Evolutionary conservation across 805 yeast genomes (phyloP).

Genomic region (Suhomyces sp.): DNA sequence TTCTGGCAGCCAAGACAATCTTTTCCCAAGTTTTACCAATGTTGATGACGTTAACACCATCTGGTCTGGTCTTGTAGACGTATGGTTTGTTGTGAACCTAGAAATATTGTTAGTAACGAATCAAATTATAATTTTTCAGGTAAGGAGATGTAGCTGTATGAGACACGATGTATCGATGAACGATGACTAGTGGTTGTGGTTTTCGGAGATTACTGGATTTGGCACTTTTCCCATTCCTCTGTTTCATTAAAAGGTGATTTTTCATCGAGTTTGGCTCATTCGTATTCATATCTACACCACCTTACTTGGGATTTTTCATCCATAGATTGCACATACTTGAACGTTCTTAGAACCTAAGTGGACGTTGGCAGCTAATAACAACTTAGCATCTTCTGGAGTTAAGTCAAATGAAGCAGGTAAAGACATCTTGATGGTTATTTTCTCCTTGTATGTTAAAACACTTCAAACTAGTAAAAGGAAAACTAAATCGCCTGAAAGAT

Average conservation of each 20-base stretch:
- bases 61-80: slow-evolving; percentile 98
- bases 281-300: not conserved
- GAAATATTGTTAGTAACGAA: slow-evolving; percentile 8
- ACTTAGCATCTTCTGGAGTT: slow-evolving; percentile 98
- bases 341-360: slow-evolving; percentile 99
- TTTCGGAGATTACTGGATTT: not conserved
- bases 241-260: not conserved
- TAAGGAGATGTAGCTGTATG: not conserved
- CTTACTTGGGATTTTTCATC: slow-evolving; percentile 1
- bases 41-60: slow-evolving; percentile 98
- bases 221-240: too few relatives aligned
- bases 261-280: not conserved
- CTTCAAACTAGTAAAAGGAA: slow-evolving; percentile 5
- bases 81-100: slow-evolving; percentile 95
- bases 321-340: slow-evolving; percentile 65
- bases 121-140: not conserved
- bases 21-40: slow-evolving; percentile 99
- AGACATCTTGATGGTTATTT: slow-evolving; percentile 49
- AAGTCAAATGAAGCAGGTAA: slow-evolving; percentile 86
- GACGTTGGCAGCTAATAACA: slow-evolving; percentile 98
- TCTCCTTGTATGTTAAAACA: slow-evolving; percentile 5
- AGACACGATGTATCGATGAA: not conserved
- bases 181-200: not conserved
- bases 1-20: slow-evolving; percentile 98
- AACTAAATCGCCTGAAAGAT: slow-evolving; percentile 5